A percentile compares a stretch with the other conserved stretches of the same genome.
Conservation (phyloP, 305 asterid species). For the Withania somnifera region DNA sequence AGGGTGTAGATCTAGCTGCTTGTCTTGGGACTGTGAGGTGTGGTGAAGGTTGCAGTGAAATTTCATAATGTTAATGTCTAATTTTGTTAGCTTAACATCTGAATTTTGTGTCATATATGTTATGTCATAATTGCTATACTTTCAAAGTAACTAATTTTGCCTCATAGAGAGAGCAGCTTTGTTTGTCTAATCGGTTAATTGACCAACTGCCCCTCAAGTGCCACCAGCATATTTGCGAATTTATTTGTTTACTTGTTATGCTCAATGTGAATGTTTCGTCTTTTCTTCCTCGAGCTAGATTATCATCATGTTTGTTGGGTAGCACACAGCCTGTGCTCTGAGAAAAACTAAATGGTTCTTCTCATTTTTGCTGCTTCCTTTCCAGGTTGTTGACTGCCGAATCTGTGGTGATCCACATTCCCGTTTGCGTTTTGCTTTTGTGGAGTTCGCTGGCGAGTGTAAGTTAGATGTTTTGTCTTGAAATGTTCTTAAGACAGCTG, state of each 20-base stretch:
- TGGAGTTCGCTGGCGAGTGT: conserved; percentile 83
- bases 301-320: neutral
- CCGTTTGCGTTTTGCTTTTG: conserved; percentile 94
- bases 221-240: neutral
- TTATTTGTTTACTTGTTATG: neutral
- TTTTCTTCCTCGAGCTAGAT: neutral
- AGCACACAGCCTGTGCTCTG: neutral
- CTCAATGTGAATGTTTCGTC: neutral
- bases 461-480: conserved; percentile 17
- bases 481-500: conserved; percentile 2
- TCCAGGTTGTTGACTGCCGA: conserved; percentile 92
- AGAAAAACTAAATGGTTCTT: neutral
- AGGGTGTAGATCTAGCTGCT: neutral
- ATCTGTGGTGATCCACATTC: conserved; percentile 97
- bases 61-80: neutral
- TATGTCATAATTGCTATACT: neutral
- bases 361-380: conserved; percentile 8
- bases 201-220: neutral
- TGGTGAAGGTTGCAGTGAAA: neutral
- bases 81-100: neutral
- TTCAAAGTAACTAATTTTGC: neutral
- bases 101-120: neutral
- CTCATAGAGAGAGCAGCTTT: neutral
- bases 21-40: neutral
- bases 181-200: neutral